Conservation (phyloP, 805 yeast genomes). For the Saccharomycopsis sp. region DNA sequence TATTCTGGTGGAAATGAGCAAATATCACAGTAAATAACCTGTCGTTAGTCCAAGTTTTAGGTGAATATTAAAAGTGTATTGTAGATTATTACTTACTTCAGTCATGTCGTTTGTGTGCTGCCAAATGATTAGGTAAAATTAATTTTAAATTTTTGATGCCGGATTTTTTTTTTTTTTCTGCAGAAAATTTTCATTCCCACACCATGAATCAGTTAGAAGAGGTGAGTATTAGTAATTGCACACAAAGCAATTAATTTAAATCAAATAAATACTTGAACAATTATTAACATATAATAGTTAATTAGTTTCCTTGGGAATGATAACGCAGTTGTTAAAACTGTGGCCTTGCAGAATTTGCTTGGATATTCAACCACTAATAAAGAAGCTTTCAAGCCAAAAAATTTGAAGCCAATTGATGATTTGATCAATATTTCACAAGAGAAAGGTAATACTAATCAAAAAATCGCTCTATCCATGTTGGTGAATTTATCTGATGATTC, state of each 20-base stretch:
- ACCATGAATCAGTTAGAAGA: conserved; percentile 10
- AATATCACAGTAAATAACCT: conserved; percentile 63
- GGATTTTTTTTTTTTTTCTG: neutral
- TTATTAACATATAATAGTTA: conserved; percentile 14
- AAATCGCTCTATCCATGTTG: conserved; percentile 55
- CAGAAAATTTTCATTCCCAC: neutral
- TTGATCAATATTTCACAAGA: conserved; percentile 14
- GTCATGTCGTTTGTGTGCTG: conserved; percentile 2
- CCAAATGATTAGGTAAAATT: no score
- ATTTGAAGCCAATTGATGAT: conserved; percentile 19
- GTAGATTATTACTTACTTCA: conserved; percentile 1
- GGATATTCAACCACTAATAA: conserved; percentile 21
- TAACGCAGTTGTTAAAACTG: conserved; percentile 18
- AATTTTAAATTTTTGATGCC: no score
- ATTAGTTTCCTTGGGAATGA: conserved; percentile 23
- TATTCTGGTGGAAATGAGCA: conserved; percentile 84
- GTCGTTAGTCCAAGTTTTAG: conserved; percentile 5
- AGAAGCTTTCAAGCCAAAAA: conserved; percentile 16
- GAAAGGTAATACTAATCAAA: conserved; percentile 27
- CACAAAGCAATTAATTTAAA: neutral
- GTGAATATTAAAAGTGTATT: neutral
- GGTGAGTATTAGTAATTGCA: conserved; percentile 3
- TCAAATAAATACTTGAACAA: neutral
- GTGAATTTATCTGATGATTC: conserved; percentile 75
- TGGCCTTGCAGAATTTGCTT: conserved; percentile 20